Evolutionary conservation across 2,329 filamentous ascomycete genomes (phyloP).

Genomic region (Beauveria sp.): DNA sequence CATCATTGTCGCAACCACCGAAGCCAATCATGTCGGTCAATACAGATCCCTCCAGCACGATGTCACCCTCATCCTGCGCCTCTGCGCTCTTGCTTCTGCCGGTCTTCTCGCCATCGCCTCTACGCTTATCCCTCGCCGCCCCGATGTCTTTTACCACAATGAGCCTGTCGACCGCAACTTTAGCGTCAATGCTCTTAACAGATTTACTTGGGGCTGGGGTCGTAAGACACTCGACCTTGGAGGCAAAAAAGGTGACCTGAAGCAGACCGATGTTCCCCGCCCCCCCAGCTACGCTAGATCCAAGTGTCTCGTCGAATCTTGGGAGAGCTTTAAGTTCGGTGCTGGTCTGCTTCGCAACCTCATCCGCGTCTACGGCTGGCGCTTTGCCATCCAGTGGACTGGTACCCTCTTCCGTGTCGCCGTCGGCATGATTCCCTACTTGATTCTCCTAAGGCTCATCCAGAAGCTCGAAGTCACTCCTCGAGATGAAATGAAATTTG

Average conservation of each 20-base stretch:
- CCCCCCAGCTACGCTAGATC: slow-evolving; percentile 49
- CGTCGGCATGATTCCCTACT: slow-evolving; percentile 63
- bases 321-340: slow-evolving; percentile 38
- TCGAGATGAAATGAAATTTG: slow-evolving; percentile 34
- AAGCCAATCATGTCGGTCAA: slow-evolving; percentile 32
- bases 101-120: slow-evolving; percentile 40
- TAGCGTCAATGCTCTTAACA: slow-evolving; percentile 51
- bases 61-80: slow-evolving; percentile 37
- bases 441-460: slow-evolving; percentile 59
- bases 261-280: slow-evolving; percentile 54
- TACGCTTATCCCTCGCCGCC: slow-evolving; percentile 56
- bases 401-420: slow-evolving; percentile 47
- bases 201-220: slow-evolving; percentile 62
- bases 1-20: slow-evolving; percentile 34
- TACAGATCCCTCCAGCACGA: slow-evolving; percentile 25
- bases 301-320: slow-evolving; percentile 42
- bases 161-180: slow-evolving; percentile 55
- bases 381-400: slow-evolving; percentile 51
- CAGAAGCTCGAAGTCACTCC: slow-evolving; percentile 51
- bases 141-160: slow-evolving; percentile 54
- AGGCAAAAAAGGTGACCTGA: slow-evolving; percentile 49
- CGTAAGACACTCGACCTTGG: slow-evolving; percentile 46
- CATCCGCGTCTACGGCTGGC: slow-evolving; percentile 46
- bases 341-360: slow-evolving; percentile 54
- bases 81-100: slow-evolving; percentile 37